These are phyloP conservation scores for Linnemannia elongata DNA, from an alignment of 192 early-diverging fungal genomes.

Conservation along the genomic window DNA sequence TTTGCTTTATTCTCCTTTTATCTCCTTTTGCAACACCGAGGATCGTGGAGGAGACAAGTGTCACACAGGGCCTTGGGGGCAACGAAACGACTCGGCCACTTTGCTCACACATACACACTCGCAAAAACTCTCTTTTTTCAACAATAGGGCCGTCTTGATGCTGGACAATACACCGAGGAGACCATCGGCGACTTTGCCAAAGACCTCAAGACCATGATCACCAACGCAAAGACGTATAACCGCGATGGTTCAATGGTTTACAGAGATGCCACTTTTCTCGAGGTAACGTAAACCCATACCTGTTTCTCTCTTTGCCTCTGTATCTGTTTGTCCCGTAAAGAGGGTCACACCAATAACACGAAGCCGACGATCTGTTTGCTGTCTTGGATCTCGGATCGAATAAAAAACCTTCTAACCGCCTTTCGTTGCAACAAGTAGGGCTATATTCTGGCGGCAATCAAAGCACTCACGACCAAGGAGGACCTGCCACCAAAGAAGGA, in stretches of 20 bases:
- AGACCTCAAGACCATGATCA: constrained; percentile 63
- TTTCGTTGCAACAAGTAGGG: constrained; percentile 6
- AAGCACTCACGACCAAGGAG: constrained; percentile 17
- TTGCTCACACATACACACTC: background rate
- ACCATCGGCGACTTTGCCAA: constrained; percentile 18
- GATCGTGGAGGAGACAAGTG: background rate
- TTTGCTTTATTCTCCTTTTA: constrained; percentile 48
- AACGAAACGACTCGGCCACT: background rate
- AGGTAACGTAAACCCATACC: constrained; percentile 33
- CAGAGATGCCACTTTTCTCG: constrained; percentile 60
- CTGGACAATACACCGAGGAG: constrained; percentile 24
- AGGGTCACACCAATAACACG: background rate
- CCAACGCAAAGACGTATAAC: constrained; percentile 70
- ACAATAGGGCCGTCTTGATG: constrained; percentile 13
- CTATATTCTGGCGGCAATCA: constrained; percentile 36
- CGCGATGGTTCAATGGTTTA: constrained; percentile 60
- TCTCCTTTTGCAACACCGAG: background rate
- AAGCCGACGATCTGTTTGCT: background rate
- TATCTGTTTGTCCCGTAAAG: background rate
- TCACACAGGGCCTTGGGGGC: background rate
- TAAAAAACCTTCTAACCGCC: background rate
- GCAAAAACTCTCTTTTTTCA: background rate
- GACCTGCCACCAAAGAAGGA: constrained; percentile 4
- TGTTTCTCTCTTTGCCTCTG: background rate
- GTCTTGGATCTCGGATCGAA: background rate